phyloP scores from a whole-genome alignment of 2,329 filamentous ascomycete species.

The Coniochaeta sp. region DNA sequence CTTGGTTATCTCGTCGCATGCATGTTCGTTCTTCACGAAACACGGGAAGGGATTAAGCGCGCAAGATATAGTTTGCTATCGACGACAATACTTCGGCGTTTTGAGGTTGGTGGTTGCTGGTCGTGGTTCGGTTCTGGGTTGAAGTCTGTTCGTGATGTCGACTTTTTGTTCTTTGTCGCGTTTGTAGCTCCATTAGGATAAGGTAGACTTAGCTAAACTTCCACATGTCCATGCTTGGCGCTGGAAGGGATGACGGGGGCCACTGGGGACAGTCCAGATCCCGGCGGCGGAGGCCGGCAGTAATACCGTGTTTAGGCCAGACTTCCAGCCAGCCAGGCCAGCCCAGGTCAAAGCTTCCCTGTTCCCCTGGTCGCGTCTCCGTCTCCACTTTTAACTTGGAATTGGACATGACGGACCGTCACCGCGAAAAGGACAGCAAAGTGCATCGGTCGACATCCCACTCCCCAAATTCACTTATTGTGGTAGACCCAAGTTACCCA shows the following conservation, averaged over 20 bases:
- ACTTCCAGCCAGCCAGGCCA: no score
- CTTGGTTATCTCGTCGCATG: neutral
- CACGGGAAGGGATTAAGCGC: neutral
- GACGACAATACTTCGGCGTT: neutral
- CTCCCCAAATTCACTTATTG: neutral
- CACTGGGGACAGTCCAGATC: no score
- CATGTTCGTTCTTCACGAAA: neutral
- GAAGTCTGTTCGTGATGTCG: neutral
- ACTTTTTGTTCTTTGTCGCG: neutral
- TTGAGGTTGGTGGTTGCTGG: neutral
- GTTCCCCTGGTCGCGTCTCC: neutral
- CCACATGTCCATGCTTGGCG: neutral
- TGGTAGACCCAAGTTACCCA: neutral
- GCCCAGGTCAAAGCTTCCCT: no score
- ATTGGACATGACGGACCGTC: neutral
- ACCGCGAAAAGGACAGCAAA: conserved; percentile 2
- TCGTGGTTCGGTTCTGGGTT: neutral
- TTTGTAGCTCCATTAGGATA: neutral
- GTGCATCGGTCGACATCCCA: conserved; percentile 1
- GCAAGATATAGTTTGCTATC: neutral
- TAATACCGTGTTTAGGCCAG: neutral
- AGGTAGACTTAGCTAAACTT: neutral
- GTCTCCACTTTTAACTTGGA: neutral
- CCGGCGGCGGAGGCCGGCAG: conserved; percentile 13
- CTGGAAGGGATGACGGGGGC: neutral